Evolutionary conservation across 208 protist genomes (phyloP).

Genomic region (Porcisia hertigi): DNA sequence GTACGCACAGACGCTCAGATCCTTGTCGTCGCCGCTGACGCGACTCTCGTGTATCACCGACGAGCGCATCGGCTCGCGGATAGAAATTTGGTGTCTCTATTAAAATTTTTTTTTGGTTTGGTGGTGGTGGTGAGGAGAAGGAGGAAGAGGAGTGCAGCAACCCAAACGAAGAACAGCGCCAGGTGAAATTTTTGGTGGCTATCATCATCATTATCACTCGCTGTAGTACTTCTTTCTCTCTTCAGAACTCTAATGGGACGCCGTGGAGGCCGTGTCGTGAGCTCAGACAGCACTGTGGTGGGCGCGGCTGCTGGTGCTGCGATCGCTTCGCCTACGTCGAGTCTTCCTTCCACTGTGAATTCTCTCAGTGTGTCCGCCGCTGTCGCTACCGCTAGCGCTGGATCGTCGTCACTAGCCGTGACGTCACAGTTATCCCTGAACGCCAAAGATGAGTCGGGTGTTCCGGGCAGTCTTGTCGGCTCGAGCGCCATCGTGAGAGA

Average conservation of each 20-base stretch:
- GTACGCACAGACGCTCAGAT: background rate
- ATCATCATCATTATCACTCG: background rate
- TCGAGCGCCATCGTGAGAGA: conserved; percentile 5
- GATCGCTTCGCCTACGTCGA: too few relatives aligned
- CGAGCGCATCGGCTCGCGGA: background rate
- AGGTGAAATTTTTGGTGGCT: too few relatives aligned
- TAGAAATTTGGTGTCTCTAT: background rate
- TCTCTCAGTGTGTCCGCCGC: background rate
- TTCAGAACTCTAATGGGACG: conserved; percentile 26
- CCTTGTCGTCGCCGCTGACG: background rate
- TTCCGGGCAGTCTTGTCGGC: background rate
- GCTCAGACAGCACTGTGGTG: conserved; percentile 23
- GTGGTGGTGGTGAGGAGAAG: too few relatives aligned
- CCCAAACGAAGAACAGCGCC: too few relatives aligned
- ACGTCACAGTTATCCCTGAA: background rate
- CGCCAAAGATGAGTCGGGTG: background rate
- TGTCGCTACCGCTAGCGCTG: background rate
- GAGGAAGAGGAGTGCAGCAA: too few relatives aligned
- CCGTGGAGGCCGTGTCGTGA: conserved; percentile 46
- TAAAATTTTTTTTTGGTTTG: background rate
- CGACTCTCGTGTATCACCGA: background rate
- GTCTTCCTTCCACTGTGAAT: background rate
- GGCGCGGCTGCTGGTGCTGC: background rate
- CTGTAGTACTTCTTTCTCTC: background rate
- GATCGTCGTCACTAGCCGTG: background rate